Evolutionary conservation across 495 filamentous ascomycete species (phyloP).

Genomic region (Neurospora sp.): DNA sequence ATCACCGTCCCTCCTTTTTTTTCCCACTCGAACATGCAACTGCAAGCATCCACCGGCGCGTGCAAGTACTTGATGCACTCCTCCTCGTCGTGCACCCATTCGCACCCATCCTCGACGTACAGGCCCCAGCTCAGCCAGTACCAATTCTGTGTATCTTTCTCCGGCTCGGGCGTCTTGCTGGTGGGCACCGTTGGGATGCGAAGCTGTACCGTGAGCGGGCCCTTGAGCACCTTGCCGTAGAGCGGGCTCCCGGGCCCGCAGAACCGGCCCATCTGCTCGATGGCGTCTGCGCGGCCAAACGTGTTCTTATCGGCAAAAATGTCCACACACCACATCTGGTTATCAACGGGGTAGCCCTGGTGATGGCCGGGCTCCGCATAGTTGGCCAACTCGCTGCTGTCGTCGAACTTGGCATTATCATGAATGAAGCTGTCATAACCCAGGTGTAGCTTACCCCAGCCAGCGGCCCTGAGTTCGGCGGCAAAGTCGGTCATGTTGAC

Average conservation of each 20-base stretch:
- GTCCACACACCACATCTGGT: not conserved
- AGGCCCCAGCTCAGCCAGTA: not conserved
- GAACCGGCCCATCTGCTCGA: not conserved
- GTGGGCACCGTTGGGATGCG: not conserved
- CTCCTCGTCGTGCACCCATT: not conserved
- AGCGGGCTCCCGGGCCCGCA: not conserved
- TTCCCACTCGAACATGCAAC: rapidly evolving
- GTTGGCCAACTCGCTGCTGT: not conserved
- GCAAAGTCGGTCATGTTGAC: not conserved
- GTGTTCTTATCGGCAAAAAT: rapidly evolving
- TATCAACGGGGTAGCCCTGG: not conserved
- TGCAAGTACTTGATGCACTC: not conserved
- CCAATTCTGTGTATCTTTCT: not conserved
- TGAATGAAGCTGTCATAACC: not conserved
- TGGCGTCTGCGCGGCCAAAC: not conserved
- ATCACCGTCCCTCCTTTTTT: not conserved
- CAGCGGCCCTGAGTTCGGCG: not conserved
- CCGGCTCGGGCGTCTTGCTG: no score
- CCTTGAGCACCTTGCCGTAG: not conserved
- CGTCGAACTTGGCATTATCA: not conserved
- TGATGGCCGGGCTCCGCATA: not conserved
- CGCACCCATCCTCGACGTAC: not conserved
- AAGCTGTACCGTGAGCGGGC: not conserved
- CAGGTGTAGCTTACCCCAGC: not conserved
- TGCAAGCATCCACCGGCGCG: not conserved